These are phyloP conservation scores for Saprolegnia parasitica DNA, from an alignment of 352 stramenopile species.

Conservation along the genomic window DNA sequence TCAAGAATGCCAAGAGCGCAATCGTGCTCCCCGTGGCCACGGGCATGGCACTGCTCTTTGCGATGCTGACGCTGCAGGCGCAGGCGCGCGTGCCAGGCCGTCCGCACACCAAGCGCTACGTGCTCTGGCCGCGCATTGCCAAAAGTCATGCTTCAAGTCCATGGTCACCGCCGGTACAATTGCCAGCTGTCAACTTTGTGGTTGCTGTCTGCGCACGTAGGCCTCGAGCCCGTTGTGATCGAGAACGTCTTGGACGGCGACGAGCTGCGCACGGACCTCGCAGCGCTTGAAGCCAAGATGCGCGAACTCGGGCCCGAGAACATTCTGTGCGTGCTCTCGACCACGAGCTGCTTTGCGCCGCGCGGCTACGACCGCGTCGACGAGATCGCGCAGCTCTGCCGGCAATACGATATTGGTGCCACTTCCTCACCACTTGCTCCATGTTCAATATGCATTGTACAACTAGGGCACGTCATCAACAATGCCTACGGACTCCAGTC, in stretches of 20 bases:
- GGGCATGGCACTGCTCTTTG: conserved; percentile 93
- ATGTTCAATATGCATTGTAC: too few relatives aligned
- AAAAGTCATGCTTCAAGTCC: conserved; percentile 99
- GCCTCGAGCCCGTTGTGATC: conserved; percentile 90
- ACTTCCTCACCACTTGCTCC: neutral
- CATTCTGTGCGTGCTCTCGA: conserved; percentile 95
- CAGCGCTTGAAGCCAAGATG: conserved; percentile 65
- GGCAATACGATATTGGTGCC: conserved; percentile 55
- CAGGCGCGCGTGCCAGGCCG: conserved; percentile 29
- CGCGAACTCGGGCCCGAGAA: conserved; percentile 46
- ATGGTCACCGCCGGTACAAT: conserved; percentile 81
- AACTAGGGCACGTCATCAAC: conserved; percentile 95
- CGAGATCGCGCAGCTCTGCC: conserved; percentile 87
- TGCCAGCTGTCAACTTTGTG: neutral
- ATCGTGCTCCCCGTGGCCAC: conserved; percentile 96
- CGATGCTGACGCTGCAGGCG: conserved; percentile 76
- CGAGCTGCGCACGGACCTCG: conserved; percentile 89
- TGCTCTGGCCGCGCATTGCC: conserved; percentile 95
- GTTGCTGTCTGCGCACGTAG: conserved; percentile 20
- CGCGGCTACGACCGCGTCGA: conserved; percentile 93
- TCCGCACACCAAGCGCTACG: conserved; percentile 49
- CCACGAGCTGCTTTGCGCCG: conserved; percentile 98
- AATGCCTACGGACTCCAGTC: conserved; percentile 99
- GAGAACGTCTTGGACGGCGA: conserved; percentile 60
- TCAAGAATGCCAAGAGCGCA: conserved; percentile 50